Base-by-base conservation (phyloP, 2,329 filamentous ascomycete genomes). In the Pseudonectria foliicola region DNA sequence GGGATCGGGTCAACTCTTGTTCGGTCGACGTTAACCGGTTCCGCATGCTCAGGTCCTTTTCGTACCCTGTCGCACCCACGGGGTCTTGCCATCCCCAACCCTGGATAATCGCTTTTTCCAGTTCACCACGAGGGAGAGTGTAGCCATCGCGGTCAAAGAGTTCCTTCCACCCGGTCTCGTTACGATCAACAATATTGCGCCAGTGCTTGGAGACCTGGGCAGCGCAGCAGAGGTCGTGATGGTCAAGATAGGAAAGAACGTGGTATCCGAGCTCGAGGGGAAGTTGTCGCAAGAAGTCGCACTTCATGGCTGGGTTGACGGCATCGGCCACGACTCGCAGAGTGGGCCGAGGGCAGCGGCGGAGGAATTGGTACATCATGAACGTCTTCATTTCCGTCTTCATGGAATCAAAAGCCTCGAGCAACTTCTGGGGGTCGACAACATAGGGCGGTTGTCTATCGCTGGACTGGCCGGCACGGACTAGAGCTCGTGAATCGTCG, bases 31-130 rank as follows among this genome's bases (percentile, higher is more conserved):
- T 71, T 34, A 77, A 59, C 33, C 63, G 68, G 42, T 56, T 70
- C 29, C 70, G 66, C 43, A 70, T 61, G 58, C 85, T 86, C 31
- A 95, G 62, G 55, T 98, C 89, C 38, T 77, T 73, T 59, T 98
- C 92, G 36, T 74, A 86, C 15, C 84, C 86, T 34, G 85, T 75
- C 4, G 71, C 61, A 0, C 83, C 84, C 36, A 78, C 75, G 1
- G 89, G 86, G 54, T 90, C 86, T 57, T 98, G 92, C 88, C 92
- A 98, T 11, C 89, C 92, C 92, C 92, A 98, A 11, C 92, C 92
- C 65, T 96, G 86, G 27, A 71, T 68, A 36, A 96, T 88, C 21
- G 92, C 89, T 48, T 82, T 81, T 45, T 86, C 80, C 15, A 98
- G 70, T 60, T 98, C 92, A 13, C 85, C 86, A 1, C 80, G 70